phyloP scores from a whole-genome alignment of 768 basidiomycete genomes.

The Hericium rajendrae region DNA sequence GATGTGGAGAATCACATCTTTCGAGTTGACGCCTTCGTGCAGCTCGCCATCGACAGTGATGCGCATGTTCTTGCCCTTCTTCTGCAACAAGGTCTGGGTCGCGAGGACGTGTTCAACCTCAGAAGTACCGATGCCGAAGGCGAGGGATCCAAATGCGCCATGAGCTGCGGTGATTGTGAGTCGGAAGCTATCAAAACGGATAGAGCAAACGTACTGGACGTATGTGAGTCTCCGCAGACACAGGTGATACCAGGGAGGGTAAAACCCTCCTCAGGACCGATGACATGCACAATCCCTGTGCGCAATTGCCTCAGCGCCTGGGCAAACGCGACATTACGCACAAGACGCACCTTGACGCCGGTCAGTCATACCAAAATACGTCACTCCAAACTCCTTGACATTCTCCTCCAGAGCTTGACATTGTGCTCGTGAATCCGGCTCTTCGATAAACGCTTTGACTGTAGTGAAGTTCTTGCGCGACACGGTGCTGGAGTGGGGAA shows the following conservation, averaged over 20 bases:
- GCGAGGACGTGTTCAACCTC: slow-evolving; percentile 65
- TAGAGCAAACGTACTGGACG: slow-evolving; percentile 35
- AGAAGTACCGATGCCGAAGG: slow-evolving; percentile 60
- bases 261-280: slow-evolving; percentile 60
- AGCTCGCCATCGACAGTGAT: slow-evolving; percentile 50
- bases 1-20: slow-evolving; percentile 57
- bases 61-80: slow-evolving; percentile 58
- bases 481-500: slow-evolving; percentile 26
- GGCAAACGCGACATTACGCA: not conserved
- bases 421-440: slow-evolving; percentile 51
- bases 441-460: slow-evolving; percentile 40
- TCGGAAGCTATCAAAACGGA: not conserved
- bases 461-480: slow-evolving; percentile 43
- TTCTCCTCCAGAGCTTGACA: slow-evolving; percentile 52
- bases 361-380: slow-evolving; percentile 62
- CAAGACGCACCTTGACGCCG: slow-evolving; percentile 41
- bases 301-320: not conserved
- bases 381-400: slow-evolving; percentile 56
- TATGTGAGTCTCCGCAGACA: slow-evolving; percentile 61
- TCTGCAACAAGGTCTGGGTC: slow-evolving; percentile 53
- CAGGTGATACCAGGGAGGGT: slow-evolving; percentile 41
- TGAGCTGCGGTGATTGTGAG: slow-evolving; percentile 29
- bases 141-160: slow-evolving; percentile 58
- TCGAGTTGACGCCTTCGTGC: slow-evolving; percentile 46
- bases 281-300: slow-evolving; percentile 46